Base-by-base conservation (phyloP, 2,329 filamentous ascomycete genomes). In the Cercospora sesami region DNA sequence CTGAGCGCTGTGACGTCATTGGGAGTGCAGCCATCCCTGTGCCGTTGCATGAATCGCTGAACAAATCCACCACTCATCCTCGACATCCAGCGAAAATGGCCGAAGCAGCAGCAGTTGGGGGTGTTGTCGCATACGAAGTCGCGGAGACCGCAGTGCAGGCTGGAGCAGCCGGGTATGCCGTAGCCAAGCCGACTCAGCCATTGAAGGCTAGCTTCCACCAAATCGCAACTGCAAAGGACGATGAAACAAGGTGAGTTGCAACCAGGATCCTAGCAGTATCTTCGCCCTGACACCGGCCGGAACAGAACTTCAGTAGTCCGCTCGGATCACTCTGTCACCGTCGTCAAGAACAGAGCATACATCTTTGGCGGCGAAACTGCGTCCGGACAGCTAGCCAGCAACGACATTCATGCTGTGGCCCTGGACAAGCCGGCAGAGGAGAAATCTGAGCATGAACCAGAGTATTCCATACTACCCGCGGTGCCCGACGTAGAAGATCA, bases 381-480 rank as follows among this genome's bases (percentile, higher is more conserved):
- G 1, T 73, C 75, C 6, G 76, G 76, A n/a, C 73, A 76, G 28
- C 68, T 81, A 14, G 79, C 80, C 4, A 79, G 78, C 64, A 83
- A 79, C 60, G 81, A 83, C 14, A 75, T 83, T 1, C 82, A 83
- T 63, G 75, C 76, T 3, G 69, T 83, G 39, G 80, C 78, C 5
- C 42, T 76, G 77, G 30, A 64, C 23, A 31, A 65, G 28, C 65
- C 76, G 73, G 74, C 76, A 18, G 65, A 71, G n/a, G 71, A 72
- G 64, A 75, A 64, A 67, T 73, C 77, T 14, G 77, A 80, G 10
- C 73, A 78, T 28, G 77, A 80, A 10, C 73, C 79, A 62, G 80
- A 81, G 26, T 83, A 83, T 64, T 76, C 78, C 6, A 72, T 81
- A n/a, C 74, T 81, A 4, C 81, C 81, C n/a, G 79, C 81, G 2